A percentile compares a stretch with the other conserved stretches of the same genome.
phyloP scores from a whole-genome alignment of 1,139 yeast species.

The Insectozyma bohioensis region DNA sequence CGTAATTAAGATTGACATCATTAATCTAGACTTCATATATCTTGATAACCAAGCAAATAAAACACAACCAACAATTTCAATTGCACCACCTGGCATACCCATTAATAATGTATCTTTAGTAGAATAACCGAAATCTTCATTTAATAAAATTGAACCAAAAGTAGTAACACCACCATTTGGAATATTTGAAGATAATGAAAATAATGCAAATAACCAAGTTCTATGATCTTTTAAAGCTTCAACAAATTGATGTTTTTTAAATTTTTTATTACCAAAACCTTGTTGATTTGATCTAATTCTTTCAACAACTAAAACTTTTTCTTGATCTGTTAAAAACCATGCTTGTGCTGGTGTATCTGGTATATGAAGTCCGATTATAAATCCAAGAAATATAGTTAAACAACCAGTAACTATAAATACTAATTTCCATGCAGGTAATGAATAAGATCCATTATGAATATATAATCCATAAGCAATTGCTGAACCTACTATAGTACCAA shows the following conservation, averaged over 20 bases:
- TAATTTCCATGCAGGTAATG: conserved; percentile 32
- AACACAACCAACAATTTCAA: conserved; percentile 44
- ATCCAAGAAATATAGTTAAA: conserved; percentile 27
- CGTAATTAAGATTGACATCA: conserved; percentile 43
- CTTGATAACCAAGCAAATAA: conserved; percentile 27
- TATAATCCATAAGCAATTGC: conserved; percentile 26
- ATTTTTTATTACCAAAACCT: conserved; percentile 55
- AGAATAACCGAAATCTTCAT: conserved; percentile 43
- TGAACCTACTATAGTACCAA: conserved; percentile 27
- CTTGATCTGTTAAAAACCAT: conserved; percentile 45
- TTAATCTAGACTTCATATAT: conserved; percentile 35
- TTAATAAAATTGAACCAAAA: conserved; percentile 46
- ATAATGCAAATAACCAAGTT: conserved; percentile 42
- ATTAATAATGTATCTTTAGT: conserved; percentile 27
- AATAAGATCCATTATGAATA: conserved; percentile 15
- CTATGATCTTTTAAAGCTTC: conserved; percentile 51
- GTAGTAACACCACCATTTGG: conserved; percentile 43
- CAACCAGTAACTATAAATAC: conserved; percentile 31
- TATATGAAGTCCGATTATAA: conserved; percentile 22
- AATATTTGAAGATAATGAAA: conserved; percentile 27
- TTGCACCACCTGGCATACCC: conserved; percentile 38
- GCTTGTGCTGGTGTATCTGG: conserved; percentile 33
- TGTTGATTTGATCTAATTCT: conserved; percentile 42
- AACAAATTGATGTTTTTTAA: conserved; percentile 53
- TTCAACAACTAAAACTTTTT: conserved; percentile 39